Evolutionary conservation across 768 basidiomycete genomes (phyloP).

Genomic region (Leccinum incarnatum): DNA sequence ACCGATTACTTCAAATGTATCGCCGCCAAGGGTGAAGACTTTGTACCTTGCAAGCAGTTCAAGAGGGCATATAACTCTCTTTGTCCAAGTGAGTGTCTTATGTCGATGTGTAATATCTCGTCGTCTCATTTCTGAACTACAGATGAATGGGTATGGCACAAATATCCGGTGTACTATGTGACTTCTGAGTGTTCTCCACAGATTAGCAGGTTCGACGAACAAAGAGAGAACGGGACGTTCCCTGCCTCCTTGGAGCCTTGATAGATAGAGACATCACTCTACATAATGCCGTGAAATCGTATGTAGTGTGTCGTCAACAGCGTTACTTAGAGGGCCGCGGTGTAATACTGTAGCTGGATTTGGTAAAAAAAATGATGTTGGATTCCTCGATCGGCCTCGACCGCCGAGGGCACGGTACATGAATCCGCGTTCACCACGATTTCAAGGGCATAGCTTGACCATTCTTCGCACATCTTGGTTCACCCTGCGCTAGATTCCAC

Average conservation of each 20-base stretch:
- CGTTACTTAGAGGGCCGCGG: background rate
- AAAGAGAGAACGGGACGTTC: conserved; percentile 91
- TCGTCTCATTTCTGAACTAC: conserved; percentile 12
- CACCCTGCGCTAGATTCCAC: conserved; percentile 3
- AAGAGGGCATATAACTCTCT: conserved; percentile 93
- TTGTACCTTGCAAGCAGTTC: conserved; percentile 98
- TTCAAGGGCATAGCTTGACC: background rate
- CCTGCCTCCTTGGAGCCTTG: conserved; percentile 84
- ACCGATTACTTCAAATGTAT: conserved; percentile 99
- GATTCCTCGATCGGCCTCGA: background rate
- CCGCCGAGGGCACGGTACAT: background rate
- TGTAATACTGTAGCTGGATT: background rate
- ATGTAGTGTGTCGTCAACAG: conserved; percentile 4
- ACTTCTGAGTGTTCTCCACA: conserved; percentile 28
- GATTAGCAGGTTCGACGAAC: conserved; percentile 91
- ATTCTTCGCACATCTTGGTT: background rate
- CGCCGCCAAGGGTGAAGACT: conserved; percentile 96
- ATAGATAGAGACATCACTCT: conserved; percentile 22
- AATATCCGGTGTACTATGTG: background rate
- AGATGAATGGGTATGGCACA: conserved; percentile 86
- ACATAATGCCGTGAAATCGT: conserved; percentile 4
- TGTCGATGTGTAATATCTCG: background rate
- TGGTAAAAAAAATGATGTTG: background rate
- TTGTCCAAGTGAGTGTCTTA: conserved; percentile 82
- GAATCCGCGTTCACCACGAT: conserved; percentile 4